phyloP scores from a whole-genome alignment of 2,329 filamentous ascomycete genomes.

The Domatiomyces globalis region DNA sequence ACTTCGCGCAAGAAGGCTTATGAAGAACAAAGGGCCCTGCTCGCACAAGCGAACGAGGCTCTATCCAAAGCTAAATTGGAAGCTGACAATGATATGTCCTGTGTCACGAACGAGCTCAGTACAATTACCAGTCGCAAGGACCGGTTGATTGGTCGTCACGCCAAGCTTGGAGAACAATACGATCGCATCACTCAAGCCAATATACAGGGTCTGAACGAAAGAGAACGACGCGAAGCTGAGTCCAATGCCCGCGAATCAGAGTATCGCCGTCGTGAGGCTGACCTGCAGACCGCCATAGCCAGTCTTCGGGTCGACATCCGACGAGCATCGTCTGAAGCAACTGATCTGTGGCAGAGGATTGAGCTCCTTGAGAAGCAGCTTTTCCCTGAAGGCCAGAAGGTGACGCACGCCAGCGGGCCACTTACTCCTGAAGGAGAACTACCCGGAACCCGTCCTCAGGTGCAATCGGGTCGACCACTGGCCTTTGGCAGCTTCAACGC shows the following conservation, averaged over 20 bases:
- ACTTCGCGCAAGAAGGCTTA: slow-evolving; percentile 39
- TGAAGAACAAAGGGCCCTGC: slow-evolving; percentile 39
- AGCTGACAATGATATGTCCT: slow-evolving; percentile 39
- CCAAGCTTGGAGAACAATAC: slow-evolving; percentile 47
- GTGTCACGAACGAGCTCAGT: slow-evolving; percentile 19
- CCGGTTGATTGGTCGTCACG: slow-evolving; percentile 43
- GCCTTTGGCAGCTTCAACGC: slow-evolving; percentile 16
- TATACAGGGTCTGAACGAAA: slow-evolving; percentile 41
- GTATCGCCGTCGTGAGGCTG: slow-evolving; percentile 30
- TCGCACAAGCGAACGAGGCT: slow-evolving; percentile 37
- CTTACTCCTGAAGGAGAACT: slow-evolving; percentile 47
- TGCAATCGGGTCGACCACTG: slow-evolving; percentile 15
- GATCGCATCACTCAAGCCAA: slow-evolving; percentile 46
- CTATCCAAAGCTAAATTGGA: slow-evolving; percentile 37
- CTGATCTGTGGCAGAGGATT: slow-evolving; percentile 22
- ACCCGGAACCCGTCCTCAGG: slow-evolving; percentile 36
- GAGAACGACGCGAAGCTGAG: slow-evolving; percentile 36
- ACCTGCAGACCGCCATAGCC: slow-evolving; percentile 29
- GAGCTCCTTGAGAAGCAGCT: slow-evolving; percentile 15
- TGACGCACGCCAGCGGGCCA: slow-evolving; percentile 30
- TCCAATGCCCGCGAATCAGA: slow-evolving; percentile 33
- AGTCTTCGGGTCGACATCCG: slow-evolving; percentile 30
- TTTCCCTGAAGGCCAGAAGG: slow-evolving; percentile 28
- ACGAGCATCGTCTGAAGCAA: slow-evolving; percentile 24
- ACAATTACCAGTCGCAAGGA: slow-evolving; percentile 42